phyloP scores from a whole-genome alignment of 305 asterid species.

The Solanum hybrid region DNA sequence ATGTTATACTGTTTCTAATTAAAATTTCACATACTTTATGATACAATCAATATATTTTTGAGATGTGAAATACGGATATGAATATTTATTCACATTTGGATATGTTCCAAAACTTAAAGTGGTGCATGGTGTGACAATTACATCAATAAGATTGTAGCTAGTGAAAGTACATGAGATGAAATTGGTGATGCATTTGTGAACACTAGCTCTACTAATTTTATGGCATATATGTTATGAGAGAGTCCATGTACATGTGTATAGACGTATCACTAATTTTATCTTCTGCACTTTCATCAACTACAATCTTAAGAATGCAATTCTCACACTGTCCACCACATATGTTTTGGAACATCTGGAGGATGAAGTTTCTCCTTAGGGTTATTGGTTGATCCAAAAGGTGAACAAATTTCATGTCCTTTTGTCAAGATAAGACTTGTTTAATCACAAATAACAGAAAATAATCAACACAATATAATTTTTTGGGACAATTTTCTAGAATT shows the following conservation, averaged over 20 bases:
- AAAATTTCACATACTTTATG: not conserved
- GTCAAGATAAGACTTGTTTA: too few relatives aligned
- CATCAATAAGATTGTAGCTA: not conserved
- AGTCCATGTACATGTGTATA: not conserved
- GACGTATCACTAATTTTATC: not conserved
- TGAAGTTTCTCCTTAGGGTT: not conserved
- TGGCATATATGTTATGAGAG: not conserved
- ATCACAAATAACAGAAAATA: too few relatives aligned
- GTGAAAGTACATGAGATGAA: not conserved
- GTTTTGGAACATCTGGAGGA: not conserved
- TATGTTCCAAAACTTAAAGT: not conserved
- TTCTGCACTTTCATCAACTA: not conserved
- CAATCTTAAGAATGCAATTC: not conserved
- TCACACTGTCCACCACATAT: not conserved
- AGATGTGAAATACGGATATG: not conserved
- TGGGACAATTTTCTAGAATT: too few relatives aligned
- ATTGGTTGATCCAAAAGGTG: not conserved
- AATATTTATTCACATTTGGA: not conserved
- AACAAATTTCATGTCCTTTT: not conserved
- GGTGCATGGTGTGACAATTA: not conserved
- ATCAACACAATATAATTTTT: too few relatives aligned
- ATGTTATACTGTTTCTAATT: not conserved
- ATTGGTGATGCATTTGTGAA: not conserved
- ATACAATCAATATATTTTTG: not conserved
- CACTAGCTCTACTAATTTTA: not conserved